phyloP scores from a whole-genome alignment of 2,329 filamentous ascomycete genomes.

The Fusarium solani-melongenae region DNA sequence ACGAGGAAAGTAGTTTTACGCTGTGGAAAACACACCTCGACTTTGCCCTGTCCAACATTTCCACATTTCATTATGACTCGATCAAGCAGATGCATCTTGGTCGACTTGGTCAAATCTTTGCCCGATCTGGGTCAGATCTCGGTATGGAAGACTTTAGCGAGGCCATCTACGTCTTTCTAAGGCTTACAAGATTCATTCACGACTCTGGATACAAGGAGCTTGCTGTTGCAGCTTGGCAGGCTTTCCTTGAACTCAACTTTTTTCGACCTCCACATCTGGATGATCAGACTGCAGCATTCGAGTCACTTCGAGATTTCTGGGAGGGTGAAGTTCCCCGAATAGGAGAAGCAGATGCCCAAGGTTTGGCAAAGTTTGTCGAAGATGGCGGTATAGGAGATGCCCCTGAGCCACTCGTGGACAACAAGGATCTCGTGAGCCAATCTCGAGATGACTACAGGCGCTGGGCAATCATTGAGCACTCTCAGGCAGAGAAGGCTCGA shows the following conservation, averaged over 20 bases:
- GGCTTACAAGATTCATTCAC: constrained; percentile 77
- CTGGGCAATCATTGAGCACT: constrained; percentile 67
- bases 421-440: not conserved
- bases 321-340: constrained; percentile 83
- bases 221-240: constrained; percentile 86
- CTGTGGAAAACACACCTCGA: constrained; percentile 82
- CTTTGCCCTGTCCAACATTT: constrained; percentile 75
- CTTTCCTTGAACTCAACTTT: constrained; percentile 77
- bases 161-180: constrained; percentile 76
- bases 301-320: constrained; percentile 80
- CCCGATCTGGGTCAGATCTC: constrained; percentile 3
- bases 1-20: constrained; percentile 54
- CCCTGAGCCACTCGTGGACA: constrained; percentile 49
- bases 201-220: constrained; percentile 84
- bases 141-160: constrained; percentile 39
- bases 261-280: constrained; percentile 60
- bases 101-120: constrained; percentile 52
- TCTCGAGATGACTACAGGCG: constrained; percentile 61
- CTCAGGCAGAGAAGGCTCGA: constrained; percentile 58
- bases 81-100: constrained; percentile 69
- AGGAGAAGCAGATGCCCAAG: constrained; percentile 76
- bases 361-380: constrained; percentile 72
- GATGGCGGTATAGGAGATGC: constrained; percentile 51
- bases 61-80: constrained; percentile 74
- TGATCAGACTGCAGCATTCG: constrained; percentile 42